Percentiles rank a stretch among this genome's conserved stretches.
Evolutionary conservation across 768 basidiomycete genomes (phyloP).

Genomic region (Russula abietina): DNA sequence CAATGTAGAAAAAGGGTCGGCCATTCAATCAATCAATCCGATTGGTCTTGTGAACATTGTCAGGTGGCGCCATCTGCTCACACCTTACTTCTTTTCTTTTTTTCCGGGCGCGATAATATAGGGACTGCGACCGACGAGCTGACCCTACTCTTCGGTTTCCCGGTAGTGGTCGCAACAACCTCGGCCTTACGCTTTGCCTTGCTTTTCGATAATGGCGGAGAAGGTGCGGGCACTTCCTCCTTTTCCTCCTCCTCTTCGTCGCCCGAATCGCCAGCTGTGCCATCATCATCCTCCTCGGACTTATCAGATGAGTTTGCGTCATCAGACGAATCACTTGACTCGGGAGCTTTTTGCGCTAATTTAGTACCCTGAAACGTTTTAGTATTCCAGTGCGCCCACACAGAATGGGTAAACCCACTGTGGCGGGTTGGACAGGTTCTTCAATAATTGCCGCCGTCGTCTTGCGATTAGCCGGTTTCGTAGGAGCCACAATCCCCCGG

Average conservation of each 20-base stretch:
- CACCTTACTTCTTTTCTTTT: conserved; percentile 41
- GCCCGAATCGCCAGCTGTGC: conserved; percentile 21
- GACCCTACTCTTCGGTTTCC: conserved; percentile 13
- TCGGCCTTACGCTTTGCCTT: conserved; percentile 25
- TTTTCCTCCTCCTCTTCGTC: conserved; percentile 35
- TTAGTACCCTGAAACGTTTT: conserved; percentile 5
- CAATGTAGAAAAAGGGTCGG: not conserved
- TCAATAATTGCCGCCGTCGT: conserved; percentile 1
- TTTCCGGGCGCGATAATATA: conserved; percentile 30
- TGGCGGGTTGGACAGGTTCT: conserved; percentile 4
- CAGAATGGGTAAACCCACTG: not conserved
- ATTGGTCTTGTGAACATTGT: conserved; percentile 16
- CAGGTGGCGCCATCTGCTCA: conserved; percentile 29
- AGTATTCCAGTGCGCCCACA: not conserved
- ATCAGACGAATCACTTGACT: conserved; percentile 14
- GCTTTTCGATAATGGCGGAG: conserved; percentile 28
- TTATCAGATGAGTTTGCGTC: conserved; percentile 13
- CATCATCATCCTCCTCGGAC: conserved; percentile 16
- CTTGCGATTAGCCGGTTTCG: conserved; percentile 2
- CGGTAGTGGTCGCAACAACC: conserved; percentile 7
- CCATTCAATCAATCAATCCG: conserved; percentile 8
- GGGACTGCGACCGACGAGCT: conserved; percentile 7
- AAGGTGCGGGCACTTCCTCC: conserved; percentile 32
- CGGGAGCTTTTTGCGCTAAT: conserved; percentile 9
- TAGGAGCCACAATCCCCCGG: conserved; percentile 27